phyloP scores from a whole-genome alignment of 2,329 filamentous ascomycete species.

The Plectosphaerella cucumerina region DNA sequence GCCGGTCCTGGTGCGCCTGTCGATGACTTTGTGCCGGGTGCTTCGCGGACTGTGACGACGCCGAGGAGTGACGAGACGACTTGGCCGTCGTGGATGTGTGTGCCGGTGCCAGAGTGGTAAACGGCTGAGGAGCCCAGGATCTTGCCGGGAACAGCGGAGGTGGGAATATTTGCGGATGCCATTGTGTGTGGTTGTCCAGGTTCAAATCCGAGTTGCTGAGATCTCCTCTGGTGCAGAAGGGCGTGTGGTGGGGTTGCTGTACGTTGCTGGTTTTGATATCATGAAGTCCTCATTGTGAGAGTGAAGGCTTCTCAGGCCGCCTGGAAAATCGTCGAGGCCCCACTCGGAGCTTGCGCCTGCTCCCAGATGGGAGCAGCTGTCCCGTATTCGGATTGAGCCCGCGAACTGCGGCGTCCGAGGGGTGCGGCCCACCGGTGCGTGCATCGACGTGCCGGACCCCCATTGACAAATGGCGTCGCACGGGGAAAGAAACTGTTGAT shows the following conservation, averaged over 20 bases:
- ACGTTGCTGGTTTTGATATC: neutral
- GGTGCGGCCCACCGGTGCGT: too few relatives aligned
- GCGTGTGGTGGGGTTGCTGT: neutral
- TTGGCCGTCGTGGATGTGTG: conserved; percentile 71
- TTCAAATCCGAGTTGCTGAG: neutral
- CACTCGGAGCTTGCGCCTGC: neutral
- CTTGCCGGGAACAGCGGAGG: conserved; percentile 76
- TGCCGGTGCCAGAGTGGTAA: conserved; percentile 74
- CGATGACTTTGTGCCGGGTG: conserved; percentile 18
- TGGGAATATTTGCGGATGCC: conserved; percentile 33
- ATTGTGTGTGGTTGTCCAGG: conserved; percentile 12
- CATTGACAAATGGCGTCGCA: too few relatives aligned
- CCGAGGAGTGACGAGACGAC: conserved; percentile 83
- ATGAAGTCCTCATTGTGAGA: neutral
- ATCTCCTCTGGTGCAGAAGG: neutral
- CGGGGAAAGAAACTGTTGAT: too few relatives aligned
- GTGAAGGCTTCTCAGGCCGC: neutral
- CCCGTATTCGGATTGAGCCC: neutral
- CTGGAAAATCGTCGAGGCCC: neutral
- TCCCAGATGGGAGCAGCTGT: neutral
- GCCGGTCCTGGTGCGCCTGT: conserved; percentile 44
- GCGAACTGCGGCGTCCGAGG: too few relatives aligned
- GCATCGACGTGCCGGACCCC: too few relatives aligned
- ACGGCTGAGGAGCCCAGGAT: conserved; percentile 63
- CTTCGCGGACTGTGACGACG: conserved; percentile 52